phyloP scores from a whole-genome alignment of 148 eudicot genomes.

The Chenopodium formosanum region DNA sequence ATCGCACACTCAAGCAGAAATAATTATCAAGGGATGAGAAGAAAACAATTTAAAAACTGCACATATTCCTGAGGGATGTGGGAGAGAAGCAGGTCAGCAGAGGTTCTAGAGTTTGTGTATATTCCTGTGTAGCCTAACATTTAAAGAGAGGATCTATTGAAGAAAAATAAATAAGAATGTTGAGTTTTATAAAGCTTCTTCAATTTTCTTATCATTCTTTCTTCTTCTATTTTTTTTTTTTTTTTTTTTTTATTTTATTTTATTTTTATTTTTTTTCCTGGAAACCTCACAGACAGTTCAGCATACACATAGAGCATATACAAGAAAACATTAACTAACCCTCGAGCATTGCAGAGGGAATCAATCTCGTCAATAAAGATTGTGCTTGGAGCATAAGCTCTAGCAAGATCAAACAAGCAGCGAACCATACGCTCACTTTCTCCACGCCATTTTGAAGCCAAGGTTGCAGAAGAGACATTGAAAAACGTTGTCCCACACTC shows the following conservation, averaged over 20 bases:
- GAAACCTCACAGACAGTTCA: not conserved
- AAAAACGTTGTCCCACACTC: constrained; percentile 98
- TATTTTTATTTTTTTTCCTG: no score
- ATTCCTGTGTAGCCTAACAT: not conserved
- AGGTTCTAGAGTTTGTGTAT: not conserved
- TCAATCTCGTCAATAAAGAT: constrained; percentile 98
- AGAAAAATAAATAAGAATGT: not conserved
- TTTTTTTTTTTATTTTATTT: no score
- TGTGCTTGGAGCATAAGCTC: constrained; percentile 98
- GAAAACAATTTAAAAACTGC: no score
- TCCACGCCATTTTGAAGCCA: constrained; percentile 99
- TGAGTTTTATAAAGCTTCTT: no score
- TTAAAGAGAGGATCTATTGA: not conserved
- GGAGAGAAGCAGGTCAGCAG: not conserved
- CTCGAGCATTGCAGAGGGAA: constrained; percentile 95
- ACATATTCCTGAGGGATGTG: not conserved
- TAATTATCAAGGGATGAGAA: not conserved
- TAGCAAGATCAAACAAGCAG: constrained; percentile 88
- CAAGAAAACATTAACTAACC: constrained; percentile 44
- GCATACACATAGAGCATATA: constrained; percentile 5
- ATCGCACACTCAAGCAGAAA: constrained; percentile 2
- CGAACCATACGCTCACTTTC: constrained; percentile 99
- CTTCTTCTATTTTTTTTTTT: no score
- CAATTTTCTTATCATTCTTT: no score
- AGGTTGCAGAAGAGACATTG: constrained; percentile 95